Evolutionary conservation across 306 rosid species (phyloP), one percentile per base, ranked within the genome.

Genomic region (Ormosia emarginata): DNA sequence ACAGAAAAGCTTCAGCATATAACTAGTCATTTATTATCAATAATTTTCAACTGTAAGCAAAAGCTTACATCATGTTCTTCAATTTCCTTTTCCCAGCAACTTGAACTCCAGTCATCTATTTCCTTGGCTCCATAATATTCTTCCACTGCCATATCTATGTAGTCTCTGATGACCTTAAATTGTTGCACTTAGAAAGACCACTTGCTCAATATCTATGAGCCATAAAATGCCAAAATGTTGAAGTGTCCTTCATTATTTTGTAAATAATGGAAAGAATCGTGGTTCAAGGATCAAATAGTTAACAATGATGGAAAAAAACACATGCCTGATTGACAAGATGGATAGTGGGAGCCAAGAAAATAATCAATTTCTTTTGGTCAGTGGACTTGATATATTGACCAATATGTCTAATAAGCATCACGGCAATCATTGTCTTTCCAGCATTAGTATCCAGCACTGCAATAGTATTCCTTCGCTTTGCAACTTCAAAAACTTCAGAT

Each of bases 331-430:
- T 86, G 49, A 92, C 94, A 74, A 90, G 90, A 85, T 92, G 90
- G 64, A 92, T 91, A 3, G 94, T 90, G 32, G 97, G 94, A 65
- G 97, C 90, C 89, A 92, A 85, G 86, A 92, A 92, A 61, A 90
- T 12, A 24, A 90, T 83, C 67, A 67, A 61, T 77, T 85, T 88
- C 41, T 78, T 81, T 41, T 49, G 53, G 24, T 59, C 81, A 62
- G 70, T 77, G 34, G 86, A 85, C 74, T 84, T 90, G 50, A 75
- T 71, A 32, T 44, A 71, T 71, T 74, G 75, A 47, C 75, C 90
- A 74, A 83, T 73, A 52, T 77, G 85, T 52, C 58, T 84, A 30
- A 92, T 92, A 43, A 92, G 91, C 97, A 92, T 90, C 67, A 90
- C 91, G 36, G 94, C 94, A 34, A 90, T 88, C 92, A 90, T 81